A percentile compares a stretch with the other conserved stretches of the same genome.
These are phyloP conservation scores for Neltuma alba DNA, from an alignment of 306 rosid genomes.

Conservation along the genomic window DNA sequence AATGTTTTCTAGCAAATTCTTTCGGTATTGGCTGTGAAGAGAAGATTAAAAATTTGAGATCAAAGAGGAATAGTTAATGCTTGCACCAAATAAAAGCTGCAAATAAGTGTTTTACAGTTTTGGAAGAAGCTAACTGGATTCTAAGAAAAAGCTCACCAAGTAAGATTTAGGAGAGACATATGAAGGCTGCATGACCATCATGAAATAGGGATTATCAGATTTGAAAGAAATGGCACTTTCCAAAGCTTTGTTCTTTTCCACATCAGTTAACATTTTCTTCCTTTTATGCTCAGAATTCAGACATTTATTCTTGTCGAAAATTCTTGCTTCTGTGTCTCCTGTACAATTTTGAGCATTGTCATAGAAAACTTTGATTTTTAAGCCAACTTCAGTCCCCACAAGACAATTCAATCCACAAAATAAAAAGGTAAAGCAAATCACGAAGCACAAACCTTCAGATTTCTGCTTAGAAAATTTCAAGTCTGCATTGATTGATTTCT, in stretches of 20 bases:
- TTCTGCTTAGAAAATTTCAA: neutral
- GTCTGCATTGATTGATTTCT: neutral
- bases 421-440: neutral
- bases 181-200: neutral
- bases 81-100: neutral
- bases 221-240: neutral
- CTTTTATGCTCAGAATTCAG: neutral
- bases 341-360: neutral
- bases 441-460: constrained; percentile 6
- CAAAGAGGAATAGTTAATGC: neutral
- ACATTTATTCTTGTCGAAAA: neutral
- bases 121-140: neutral
- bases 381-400: neutral
- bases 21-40: neutral
- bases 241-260: neutral
- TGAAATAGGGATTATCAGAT: neutral
- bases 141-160: constrained; percentile 12
- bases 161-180: neutral
- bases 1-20: neutral
- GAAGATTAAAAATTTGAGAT: neutral
- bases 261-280: neutral
- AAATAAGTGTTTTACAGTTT: neutral
- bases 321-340: neutral
- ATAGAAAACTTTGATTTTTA: neutral
- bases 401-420: neutral